Conservation (phyloP, 306 rosid genomes). For the Quercus engelmannii region DNA sequence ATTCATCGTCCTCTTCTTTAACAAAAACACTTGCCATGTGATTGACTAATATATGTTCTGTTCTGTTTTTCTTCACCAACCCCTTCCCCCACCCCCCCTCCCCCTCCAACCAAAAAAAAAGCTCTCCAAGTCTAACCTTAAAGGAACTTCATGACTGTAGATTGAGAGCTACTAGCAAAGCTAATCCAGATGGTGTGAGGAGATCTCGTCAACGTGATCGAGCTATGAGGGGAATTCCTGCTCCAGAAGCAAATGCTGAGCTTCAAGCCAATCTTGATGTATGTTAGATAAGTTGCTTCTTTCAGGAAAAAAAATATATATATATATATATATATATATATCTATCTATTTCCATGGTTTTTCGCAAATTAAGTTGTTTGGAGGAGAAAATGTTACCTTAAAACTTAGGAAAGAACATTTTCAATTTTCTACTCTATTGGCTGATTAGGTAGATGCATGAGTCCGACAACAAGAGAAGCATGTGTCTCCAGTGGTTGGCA, state of each 20-base stretch:
- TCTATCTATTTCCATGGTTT: neutral
- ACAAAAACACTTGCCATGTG: neutral
- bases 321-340: too few species aligned
- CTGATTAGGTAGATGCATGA: neutral
- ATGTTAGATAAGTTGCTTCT: conserved; percentile 28
- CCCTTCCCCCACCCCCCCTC: neutral
- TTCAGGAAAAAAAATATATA: neutral
- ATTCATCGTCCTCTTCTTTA: neutral
- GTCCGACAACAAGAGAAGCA: neutral
- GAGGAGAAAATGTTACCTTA: neutral
- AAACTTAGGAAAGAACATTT: neutral
- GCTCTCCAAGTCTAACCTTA: conserved; percentile 17
- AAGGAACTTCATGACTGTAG: conserved; percentile 45
- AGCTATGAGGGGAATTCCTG: conserved; percentile 69
- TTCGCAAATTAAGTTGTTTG: neutral
- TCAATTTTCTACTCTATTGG: neutral
- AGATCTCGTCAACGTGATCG: conserved; percentile 82
- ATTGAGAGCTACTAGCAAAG: conserved; percentile 82
- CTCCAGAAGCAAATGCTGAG: conserved; percentile 94
- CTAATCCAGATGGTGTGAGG: conserved; percentile 76
- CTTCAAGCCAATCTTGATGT: conserved; percentile 94
- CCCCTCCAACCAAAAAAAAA: neutral
- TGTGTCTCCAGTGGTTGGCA: neutral
- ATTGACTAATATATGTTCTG: neutral
- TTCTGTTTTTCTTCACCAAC: neutral